Evolutionary conservation across 331 rosid species (phyloP), one percentile per base, ranked within the genome.

Genomic region (Quercus tomentella): DNA sequence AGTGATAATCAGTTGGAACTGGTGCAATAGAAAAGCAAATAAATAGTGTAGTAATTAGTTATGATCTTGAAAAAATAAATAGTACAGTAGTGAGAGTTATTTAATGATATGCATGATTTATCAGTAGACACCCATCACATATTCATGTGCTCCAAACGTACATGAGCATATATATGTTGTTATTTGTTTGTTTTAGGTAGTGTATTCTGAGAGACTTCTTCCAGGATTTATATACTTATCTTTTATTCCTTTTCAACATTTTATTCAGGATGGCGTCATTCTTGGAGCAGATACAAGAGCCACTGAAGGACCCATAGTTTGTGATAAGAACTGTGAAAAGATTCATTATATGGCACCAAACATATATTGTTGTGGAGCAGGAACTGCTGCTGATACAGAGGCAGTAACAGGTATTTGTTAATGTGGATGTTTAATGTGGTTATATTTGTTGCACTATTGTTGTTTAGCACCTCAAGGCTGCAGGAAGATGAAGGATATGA

Each of bases 201-300:
- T 4, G 18, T 21, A 69, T 69, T 69, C 73, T 37, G 18, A 3
- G 41, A 43, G 30, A 23, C n/a, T 43, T 57, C 30, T 21, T 49
- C 75, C 60, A 41, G 18, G 10, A 26, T 15, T 43, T n/a, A 56
- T 37, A 31, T 12, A 17, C 7, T 30, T 26, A 31, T 22, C 23
- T 23, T 15, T 74, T 58, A 2, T 8, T 69, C 25, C n/a, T 41
- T 28, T 79, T 7, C 21, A 22, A 20, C 18, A 57, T 43, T 43
- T 75, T 75, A 18, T 75, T 74, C 82, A 94, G 98, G 97, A 94
- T 86, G 98, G 98, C 12, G 88, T 92, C 78, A 89, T 94, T 88
- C 98, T 94, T 84, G 98, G 98, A 87, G 98, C 98, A 26, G 98
- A 94, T 87, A 94, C 98, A 6, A 88, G 98, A 80, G 98, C 98